phyloP scores from a whole-genome alignment of 495 filamentous ascomycete genomes.

The Thermothielavioides terrestris region DNA sequence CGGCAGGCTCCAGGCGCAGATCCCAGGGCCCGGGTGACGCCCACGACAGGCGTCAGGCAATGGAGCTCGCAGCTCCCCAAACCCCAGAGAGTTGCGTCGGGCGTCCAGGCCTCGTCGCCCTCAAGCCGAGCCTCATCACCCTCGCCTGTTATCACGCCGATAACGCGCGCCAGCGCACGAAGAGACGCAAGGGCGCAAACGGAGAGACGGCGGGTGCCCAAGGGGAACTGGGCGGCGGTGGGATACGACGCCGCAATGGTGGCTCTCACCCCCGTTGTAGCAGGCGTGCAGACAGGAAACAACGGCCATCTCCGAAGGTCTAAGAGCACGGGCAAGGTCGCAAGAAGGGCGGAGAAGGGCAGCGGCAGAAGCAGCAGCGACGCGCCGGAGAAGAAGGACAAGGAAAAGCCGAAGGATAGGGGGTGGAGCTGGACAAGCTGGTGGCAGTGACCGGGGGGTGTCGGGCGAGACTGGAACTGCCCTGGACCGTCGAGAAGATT shows the following conservation, averaged over 20 bases:
- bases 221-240: background rate
- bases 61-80: no score
- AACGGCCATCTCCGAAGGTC: background rate
- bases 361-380: background rate
- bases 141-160: background rate
- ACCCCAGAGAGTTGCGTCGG: background rate
- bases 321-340: background rate
- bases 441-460: conserved; percentile 9
- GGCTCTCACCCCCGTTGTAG: background rate
- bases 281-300: background rate
- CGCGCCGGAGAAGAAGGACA: conserved; percentile 3
- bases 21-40: no score
- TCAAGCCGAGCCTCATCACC: background rate
- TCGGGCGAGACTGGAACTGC: background rate
- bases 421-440: conserved; percentile 15
- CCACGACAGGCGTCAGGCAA: no score
- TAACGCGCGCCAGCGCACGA: background rate
- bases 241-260: background rate
- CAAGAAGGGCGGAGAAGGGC: background rate
- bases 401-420: conserved; percentile 12
- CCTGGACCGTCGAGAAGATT: no score
- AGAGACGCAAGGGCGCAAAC: background rate
- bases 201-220: background rate
- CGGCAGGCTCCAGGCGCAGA: no score
- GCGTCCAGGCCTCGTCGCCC: background rate